These are phyloP conservation scores for Talaromyces sp. DNA, from an alignment of 2,329 filamentous ascomycete species.

Conservation along the genomic window DNA sequence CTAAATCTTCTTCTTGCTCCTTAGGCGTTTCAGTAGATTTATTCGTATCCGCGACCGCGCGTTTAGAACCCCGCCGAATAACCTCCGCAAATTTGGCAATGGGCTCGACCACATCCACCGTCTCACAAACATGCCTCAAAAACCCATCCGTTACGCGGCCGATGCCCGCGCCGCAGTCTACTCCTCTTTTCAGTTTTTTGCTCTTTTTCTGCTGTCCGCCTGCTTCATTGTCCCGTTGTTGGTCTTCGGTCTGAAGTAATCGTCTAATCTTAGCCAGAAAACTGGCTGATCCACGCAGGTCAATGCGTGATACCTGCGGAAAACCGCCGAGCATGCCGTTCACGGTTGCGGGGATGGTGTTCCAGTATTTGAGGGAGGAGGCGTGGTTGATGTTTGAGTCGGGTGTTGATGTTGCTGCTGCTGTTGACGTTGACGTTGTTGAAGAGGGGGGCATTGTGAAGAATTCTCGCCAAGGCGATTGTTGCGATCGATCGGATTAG, in stretches of 20 bases:
- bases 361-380: conserved; percentile 37
- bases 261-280: conserved; percentile 65
- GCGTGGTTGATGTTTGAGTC: conserved; percentile 31
- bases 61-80: conserved; percentile 41
- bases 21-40: too few species aligned
- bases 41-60: too few species aligned
- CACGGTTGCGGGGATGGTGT: conserved; percentile 40
- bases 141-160: conserved; percentile 78
- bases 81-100: conserved; percentile 72
- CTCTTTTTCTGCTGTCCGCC: background rate
- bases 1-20: background rate
- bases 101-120: conserved; percentile 82
- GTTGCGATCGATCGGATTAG: background rate
- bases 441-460: background rate
- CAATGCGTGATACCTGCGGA: conserved; percentile 64
- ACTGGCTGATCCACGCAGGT: conserved; percentile 66
- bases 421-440: background rate
- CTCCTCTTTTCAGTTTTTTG: conserved; percentile 37
- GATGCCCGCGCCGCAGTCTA: conserved; percentile 67
- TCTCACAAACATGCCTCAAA: conserved; percentile 64
- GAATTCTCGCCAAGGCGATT: background rate
- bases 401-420: conserved; percentile 2
- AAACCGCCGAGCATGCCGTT: conserved; percentile 72
- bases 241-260: conserved; percentile 19
- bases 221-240: background rate